Evolutionary conservation across 2,329 filamentous ascomycete species (phyloP).

Genomic region (Cephalotrichum gorgonifer): DNA sequence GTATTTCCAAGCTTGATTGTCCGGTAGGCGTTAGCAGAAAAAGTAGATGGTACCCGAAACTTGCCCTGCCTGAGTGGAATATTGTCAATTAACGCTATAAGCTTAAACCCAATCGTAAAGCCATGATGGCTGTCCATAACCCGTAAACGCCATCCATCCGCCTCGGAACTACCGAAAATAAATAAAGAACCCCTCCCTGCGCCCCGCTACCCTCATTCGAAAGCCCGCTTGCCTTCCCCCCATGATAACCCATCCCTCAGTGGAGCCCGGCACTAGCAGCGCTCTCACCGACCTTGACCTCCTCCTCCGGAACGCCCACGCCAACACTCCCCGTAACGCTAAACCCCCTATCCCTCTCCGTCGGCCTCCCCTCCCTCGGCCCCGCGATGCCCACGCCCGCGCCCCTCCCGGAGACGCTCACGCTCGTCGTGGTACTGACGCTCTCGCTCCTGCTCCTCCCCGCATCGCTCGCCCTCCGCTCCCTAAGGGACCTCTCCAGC

Average conservation of each 20-base stretch:
- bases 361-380: slow-evolving; percentile 19
- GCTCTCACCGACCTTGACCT: slow-evolving; percentile 51
- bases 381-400: slow-evolving; percentile 13
- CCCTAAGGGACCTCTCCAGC: slow-evolving; percentile 44
- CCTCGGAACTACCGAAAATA: neutral
- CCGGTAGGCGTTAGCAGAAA: neutral
- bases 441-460: slow-evolving; percentile 40
- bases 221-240: too few species aligned
- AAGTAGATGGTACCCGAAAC: neutral
- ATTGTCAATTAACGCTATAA: neutral
- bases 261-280: slow-evolving; percentile 37
- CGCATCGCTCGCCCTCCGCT: slow-evolving; percentile 35
- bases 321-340: slow-evolving; percentile 34
- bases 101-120: neutral
- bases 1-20: too few species aligned
- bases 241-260: too few species aligned
- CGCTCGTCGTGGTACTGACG: slow-evolving; percentile 40
- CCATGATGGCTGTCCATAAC: neutral
- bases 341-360: slow-evolving; percentile 32
- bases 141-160: neutral
- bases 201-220: neutral
- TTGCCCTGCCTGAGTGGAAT: neutral
- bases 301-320: slow-evolving; percentile 48
- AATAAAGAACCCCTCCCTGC: neutral
- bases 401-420: slow-evolving; percentile 25